Base-by-base conservation (phyloP, 2,329 filamentous ascomycete genomes). In the Microthyrium microscopicum region DNA sequence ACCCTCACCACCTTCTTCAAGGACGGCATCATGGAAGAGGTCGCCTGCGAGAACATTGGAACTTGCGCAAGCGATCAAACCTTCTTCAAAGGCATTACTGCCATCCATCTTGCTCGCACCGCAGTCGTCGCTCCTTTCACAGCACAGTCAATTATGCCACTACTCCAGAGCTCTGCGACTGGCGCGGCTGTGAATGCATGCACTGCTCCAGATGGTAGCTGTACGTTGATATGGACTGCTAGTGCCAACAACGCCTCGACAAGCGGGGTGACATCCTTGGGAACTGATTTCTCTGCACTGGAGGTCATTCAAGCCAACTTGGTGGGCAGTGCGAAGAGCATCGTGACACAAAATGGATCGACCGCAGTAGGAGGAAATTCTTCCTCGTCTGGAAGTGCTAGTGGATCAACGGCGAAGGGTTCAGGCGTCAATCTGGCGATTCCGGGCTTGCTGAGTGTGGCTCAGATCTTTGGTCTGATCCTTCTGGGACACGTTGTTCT, bases 51-150 rank as follows among this genome's bases (percentile, higher is more conserved):
- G 36, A 48, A 50, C n/a, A 51, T 49, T 30, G 51, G 49, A 36
- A 61, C 54, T 41, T 65, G 61, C 44, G 54, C 64, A 40, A 45
- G 50, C 21, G 61, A 65, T 40, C 59, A 64, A 42, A 52, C 51
- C 19, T 61, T 57, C 4, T 61, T 57, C 49, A 58, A 58, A 41
- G 56, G 55, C 26, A 57, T 58, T 34, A 47, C 59, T 18, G 40
- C 54, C 22, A 54, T 56, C 35, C 58, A 50, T 47, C 57, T 60
- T 49, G 55, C 51, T 7, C 26, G 26, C 13, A 29, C 26, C 8
- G 26, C 26, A 7, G 12, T 12, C 12, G 17, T 29, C 8, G 26
- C 26, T 9, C 26, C 26, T 15, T 29, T 29, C 26, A 29, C 26
- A 8, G 8, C 26, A 12, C 7, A 11, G 7, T 12, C 8, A 7